Base-by-base conservation (phyloP, 768 basidiomycete genomes). In the Strobilomyces echinocephalus region DNA sequence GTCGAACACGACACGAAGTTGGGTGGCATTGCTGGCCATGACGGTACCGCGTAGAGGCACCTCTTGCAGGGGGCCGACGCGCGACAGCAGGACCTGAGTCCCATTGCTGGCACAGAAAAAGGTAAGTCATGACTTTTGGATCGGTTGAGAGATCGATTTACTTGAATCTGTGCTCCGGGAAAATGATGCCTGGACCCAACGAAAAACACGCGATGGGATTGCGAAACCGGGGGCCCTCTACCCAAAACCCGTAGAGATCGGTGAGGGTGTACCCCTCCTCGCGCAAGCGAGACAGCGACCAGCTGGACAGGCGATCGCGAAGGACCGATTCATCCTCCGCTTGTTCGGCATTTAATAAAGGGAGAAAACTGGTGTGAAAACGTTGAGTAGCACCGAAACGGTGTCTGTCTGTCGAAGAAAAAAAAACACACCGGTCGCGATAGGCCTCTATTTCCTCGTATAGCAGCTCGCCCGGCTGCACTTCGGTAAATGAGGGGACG, bases 221-320 rank as follows among this genome's bases (percentile, higher is more conserved):
- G 1, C 84, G 86, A 66, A 80, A 84, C 51, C 80, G 78, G 21
- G 76, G 79, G n/a, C 73, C 75, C 52, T 82, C 76, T 36, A 85
- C 65, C 88, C 87, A 90, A 63, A 78, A 91, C 0, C 79, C 88
- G 15, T 70, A 76, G 21, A 91, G 70, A 16, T 74, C 81, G 0
- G 82, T 84, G 31, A 93, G 62, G 48, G 83, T 80, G 61, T 89
- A 91, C 0, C 91, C 91, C 59, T 87, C 85, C n/a, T 78, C 72
- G 57, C 76, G 70, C 40, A 92, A 71, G 20, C 79, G 76, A 26
- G 76, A 72, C 5, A 85, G 52, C 11, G 80, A 74, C 91, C 90
- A 91, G 15, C 76, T 79, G 1, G 81, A 74, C 15, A 93, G 74
- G 34, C 91, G 81, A 55, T 87, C 75, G 46, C 75, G 75, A 21